Conservation (phyloP, 305 asterid species). For the Plantago lanceolata region DNA sequence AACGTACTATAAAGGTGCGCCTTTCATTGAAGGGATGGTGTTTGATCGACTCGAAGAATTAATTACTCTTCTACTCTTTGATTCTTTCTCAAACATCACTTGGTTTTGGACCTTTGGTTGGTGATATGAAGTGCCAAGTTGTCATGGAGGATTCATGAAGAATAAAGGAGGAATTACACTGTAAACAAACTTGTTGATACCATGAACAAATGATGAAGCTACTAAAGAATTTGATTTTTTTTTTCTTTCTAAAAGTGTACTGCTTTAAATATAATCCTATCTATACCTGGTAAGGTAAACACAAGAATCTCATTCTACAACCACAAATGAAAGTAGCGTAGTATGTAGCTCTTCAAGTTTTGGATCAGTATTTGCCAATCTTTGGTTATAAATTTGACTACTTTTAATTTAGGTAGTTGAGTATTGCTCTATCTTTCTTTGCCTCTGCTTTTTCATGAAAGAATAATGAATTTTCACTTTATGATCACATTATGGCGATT, state of each 20-base stretch:
- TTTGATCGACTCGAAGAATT: too few relatives aligned
- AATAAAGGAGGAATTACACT: too few relatives aligned
- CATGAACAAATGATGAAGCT: neutral
- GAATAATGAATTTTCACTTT: conserved; percentile 9
- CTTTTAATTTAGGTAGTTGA: neutral
- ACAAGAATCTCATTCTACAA: conserved; percentile 15
- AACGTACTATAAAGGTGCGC: too few relatives aligned
- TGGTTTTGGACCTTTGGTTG: neutral
- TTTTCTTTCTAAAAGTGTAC: neutral
- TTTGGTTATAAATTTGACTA: conserved; percentile 10
- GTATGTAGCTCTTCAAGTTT: neutral
- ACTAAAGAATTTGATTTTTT: conserved; percentile 2
- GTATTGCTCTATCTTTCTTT: conserved; percentile 14
- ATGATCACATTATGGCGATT: conserved; percentile 2
- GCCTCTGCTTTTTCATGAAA: conserved; percentile 7
- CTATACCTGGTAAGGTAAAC: conserved; percentile 4
- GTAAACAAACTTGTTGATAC: neutral
- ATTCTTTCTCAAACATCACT: neutral
- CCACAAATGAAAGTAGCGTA: conserved; percentile 10
- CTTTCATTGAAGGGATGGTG: too few relatives aligned
- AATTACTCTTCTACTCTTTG: too few relatives aligned
- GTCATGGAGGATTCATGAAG: neutral
- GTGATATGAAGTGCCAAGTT: neutral
- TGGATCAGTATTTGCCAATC: conserved; percentile 15
- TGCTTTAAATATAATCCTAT: conserved; percentile 8